Evolutionary conservation across 2,329 filamentous ascomycete genomes (phyloP).

Genomic region (Colletotrichum chrysophilum): DNA sequence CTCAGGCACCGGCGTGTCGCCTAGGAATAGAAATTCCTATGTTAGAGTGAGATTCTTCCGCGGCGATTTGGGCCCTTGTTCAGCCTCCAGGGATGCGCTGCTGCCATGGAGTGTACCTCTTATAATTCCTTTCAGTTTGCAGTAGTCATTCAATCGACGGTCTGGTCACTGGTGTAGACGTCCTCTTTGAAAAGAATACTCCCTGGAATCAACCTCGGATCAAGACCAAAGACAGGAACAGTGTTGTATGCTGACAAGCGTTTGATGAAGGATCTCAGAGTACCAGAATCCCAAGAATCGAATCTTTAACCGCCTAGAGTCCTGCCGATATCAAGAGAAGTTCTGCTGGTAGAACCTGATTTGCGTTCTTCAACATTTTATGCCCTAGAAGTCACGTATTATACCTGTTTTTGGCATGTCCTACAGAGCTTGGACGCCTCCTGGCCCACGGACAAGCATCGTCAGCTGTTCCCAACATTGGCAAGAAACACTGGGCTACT

Average conservation of each 20-base stretch:
- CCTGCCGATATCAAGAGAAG: neutral
- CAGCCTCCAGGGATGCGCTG: neutral
- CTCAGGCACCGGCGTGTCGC: neutral
- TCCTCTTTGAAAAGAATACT: neutral
- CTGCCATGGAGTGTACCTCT: neutral
- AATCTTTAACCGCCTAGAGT: accelerated
- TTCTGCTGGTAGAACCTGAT: neutral
- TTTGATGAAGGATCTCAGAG: neutral
- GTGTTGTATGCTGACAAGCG: neutral
- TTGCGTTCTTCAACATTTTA: neutral
- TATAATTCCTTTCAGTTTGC: neutral
- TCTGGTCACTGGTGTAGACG: neutral
- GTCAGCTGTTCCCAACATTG: neutral
- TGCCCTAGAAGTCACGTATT: neutral
- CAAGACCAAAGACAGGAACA: neutral
- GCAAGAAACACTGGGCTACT: neutral
- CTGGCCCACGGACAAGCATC: neutral
- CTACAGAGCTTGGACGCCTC: neutral
- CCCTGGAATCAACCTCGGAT: neutral
- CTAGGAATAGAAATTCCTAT: neutral
- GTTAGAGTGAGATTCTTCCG: neutral
- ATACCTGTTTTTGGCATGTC: neutral
- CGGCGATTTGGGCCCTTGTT: neutral
- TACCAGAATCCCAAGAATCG: accelerated
- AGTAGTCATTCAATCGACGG: too few relatives aligned